Base-by-base conservation (phyloP, 352 stramenopile species). In the Pythium biforme region DNA sequence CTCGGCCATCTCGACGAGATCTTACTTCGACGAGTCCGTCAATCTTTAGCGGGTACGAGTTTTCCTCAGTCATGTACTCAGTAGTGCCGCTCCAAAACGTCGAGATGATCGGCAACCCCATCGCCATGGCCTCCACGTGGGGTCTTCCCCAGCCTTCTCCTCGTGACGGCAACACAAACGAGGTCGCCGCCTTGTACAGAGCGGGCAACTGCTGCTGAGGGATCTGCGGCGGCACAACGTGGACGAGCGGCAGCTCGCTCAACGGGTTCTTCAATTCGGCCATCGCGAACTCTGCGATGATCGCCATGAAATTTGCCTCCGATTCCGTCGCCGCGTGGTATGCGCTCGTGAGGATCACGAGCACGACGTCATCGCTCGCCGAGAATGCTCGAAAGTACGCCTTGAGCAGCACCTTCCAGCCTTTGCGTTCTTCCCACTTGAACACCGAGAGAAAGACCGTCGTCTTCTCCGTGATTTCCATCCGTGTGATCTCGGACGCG, bases 121-220 rank as follows among this genome's bases (percentile, higher is more conserved):
- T 97, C 4, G 88, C 77, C 94, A 98, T 98, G 9, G 93, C 92
- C 59, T 98, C 94, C 1, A 97, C 89, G 59, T 98, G 90, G 15
- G 92, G 92, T 17, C 94, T 81, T 4, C 94, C 92, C 94, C 93
- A 98, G 29, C 94, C 92, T 79, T 98, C 94, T n/a, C 94, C 94
- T 50, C 92, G 74, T 4, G 88, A 97, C 4, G 94, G 94, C 7
- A 97, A 70, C 52, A 98, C 93, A 57, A 98, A 94, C 9, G 86
- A 86, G 22, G 74, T 84, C 9, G 86, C 88, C 25, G 85, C 73
- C 51, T 86, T 84, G 55, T 97, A 97, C 25, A 97, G 51, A 0
- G 74, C 53, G 10, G 81, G 80, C 63, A 95, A 66, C 1, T 66
- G 57, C 8, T 69, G 39, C 48, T 95, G 77, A 11, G 83, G 79